Evolutionary conservation across 305 asterid genomes (phyloP).

Genomic region (Ajuga reptans): DNA sequence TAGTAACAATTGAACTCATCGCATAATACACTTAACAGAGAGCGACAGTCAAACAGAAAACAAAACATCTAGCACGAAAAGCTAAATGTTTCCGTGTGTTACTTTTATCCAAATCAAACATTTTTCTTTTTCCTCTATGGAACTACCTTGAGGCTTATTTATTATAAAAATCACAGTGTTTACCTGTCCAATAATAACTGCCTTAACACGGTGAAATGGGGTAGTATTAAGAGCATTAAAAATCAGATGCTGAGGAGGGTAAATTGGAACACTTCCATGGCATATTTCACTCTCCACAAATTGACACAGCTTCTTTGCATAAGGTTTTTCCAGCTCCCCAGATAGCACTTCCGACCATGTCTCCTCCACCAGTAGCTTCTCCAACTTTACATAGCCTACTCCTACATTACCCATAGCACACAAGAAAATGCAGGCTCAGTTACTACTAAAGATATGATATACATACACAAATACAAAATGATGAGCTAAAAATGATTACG

Average conservation of each 20-base stretch:
- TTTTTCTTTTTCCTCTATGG: background rate
- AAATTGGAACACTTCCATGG: slow-evolving; percentile 45
- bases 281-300: slow-evolving; percentile 62
- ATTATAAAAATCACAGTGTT: slow-evolving; percentile 1
- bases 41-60: background rate
- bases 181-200: slow-evolving; percentile 94
- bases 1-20: background rate
- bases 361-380: slow-evolving; percentile 72
- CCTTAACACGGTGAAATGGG: slow-evolving; percentile 67
- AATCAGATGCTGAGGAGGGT: slow-evolving; percentile 81
- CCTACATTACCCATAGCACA: slow-evolving; percentile 30
- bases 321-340: slow-evolving; percentile 70
- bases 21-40: background rate
- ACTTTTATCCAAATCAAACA: background rate
- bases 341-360: slow-evolving; percentile 68
- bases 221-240: slow-evolving; percentile 87
- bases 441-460: background rate
- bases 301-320: slow-evolving; percentile 49
- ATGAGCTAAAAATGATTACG: background rate
- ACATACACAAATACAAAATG: background rate
- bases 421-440: slow-evolving; percentile 15
- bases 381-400: slow-evolving; percentile 45
- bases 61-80: slow-evolving; percentile 1
- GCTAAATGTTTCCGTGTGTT: background rate
- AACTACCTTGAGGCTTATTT: slow-evolving; percentile 9